Conservation (phyloP, 176 grass and related monocot genomes). For the Avena atlantica region DNA sequence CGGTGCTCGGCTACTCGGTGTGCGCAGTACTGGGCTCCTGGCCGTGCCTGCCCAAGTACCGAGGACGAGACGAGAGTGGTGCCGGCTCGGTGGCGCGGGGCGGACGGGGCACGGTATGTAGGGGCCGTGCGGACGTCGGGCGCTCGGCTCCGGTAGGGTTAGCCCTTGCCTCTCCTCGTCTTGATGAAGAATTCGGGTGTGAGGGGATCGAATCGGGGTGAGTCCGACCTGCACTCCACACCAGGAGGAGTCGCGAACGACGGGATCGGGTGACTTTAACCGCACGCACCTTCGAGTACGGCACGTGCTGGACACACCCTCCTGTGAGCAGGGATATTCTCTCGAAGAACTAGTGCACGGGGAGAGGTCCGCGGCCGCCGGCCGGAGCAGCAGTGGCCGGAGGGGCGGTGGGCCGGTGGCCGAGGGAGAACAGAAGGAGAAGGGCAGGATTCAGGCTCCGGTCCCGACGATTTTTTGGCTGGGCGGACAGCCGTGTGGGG, state of each 20-base stretch:
- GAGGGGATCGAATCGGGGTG: background rate
- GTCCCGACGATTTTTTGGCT: background rate
- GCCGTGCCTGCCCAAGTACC: no score
- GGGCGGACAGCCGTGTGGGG: background rate
- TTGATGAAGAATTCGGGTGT: no score
- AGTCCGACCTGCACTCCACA: constrained; percentile 6
- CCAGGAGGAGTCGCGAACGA: background rate
- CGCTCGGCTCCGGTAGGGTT: no score
- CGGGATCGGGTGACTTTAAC: constrained; percentile 1
- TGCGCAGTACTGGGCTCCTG: no score
- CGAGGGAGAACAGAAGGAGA: no score
- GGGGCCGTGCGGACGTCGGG: no score
- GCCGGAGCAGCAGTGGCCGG: background rate
- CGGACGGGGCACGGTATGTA: no score
- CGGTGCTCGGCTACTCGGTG: no score
- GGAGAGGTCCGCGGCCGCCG: background rate
- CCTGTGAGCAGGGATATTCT: background rate
- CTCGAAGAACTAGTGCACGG: background rate
- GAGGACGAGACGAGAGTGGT: no score
- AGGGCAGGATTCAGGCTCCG: background rate
- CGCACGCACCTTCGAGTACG: background rate
- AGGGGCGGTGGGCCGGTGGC: no score
- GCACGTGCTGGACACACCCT: background rate
- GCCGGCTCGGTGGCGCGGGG: no score
- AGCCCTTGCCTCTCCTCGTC: no score